A percentile compares a stretch with the other conserved stretches of the same genome.
Evolutionary conservation across 2,329 filamentous ascomycete species (phyloP).

Genomic region (Exserohilum turcica): DNA sequence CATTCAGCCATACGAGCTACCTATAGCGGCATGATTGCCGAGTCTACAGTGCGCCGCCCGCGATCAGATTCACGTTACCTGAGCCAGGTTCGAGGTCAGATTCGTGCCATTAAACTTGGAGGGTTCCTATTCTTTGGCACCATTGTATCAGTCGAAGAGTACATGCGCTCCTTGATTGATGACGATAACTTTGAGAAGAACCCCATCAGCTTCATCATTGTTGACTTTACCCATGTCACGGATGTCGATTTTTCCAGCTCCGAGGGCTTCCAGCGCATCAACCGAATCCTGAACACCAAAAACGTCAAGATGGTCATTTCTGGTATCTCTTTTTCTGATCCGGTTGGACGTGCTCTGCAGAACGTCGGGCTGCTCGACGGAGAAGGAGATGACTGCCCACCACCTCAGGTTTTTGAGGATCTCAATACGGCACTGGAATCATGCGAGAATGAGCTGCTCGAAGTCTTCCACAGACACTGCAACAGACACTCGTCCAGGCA

Average conservation of each 20-base stretch:
- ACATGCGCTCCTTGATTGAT: slow-evolving; percentile 79
- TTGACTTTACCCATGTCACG: slow-evolving; percentile 87
- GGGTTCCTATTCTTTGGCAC: slow-evolving; percentile 99
- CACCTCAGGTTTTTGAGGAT: slow-evolving; percentile 74
- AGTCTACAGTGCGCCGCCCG: slow-evolving; percentile 90
- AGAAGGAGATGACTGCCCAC: slow-evolving; percentile 65
- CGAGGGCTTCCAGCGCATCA: slow-evolving; percentile 92
- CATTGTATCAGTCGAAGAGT: slow-evolving; percentile 91
- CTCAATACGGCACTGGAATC: slow-evolving; percentile 92
- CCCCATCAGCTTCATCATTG: slow-evolving; percentile 85
- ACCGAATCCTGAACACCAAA: slow-evolving; percentile 77
- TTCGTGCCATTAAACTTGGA: slow-evolving; percentile 86
- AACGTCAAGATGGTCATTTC: slow-evolving; percentile 82
- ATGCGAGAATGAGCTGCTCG: slow-evolving; percentile 91
- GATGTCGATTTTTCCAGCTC: slow-evolving; percentile 96
- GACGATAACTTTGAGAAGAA: slow-evolving; percentile 77
- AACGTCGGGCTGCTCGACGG: slow-evolving; percentile 83
- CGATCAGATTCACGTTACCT: slow-evolving; percentile 87
- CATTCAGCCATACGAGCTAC: slow-evolving; percentile 86
- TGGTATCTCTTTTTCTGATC: slow-evolving; percentile 75
- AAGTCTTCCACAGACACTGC: slow-evolving; percentile 59
- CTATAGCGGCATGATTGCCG: slow-evolving; percentile 87
- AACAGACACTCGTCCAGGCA: slow-evolving; percentile 44
- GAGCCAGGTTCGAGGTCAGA: slow-evolving; percentile 82
- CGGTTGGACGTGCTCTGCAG: slow-evolving; percentile 76